These are phyloP conservation scores for Trichosporon coremiiforme DNA, from an alignment of 1,284 basidiomycete species.

Conservation along the genomic window DNA sequence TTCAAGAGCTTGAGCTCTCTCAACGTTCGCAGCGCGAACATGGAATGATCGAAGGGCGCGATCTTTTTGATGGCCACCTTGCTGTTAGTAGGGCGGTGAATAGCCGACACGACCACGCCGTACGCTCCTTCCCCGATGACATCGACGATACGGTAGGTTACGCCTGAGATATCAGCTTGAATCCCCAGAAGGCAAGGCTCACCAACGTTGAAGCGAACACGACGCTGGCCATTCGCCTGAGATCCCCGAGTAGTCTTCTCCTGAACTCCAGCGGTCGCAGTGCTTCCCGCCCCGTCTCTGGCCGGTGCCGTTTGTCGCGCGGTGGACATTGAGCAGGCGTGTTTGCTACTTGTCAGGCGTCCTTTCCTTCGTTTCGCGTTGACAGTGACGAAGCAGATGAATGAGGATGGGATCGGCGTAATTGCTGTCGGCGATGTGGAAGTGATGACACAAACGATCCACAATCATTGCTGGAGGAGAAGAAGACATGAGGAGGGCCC, in stretches of 20 bases:
- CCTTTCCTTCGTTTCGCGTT: too few relatives aligned
- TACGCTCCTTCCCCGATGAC: slow-evolving; percentile 86
- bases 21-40: slow-evolving; percentile 84
- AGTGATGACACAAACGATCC: not conserved
- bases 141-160: slow-evolving; percentile 82
- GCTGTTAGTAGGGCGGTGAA: slow-evolving; percentile 74
- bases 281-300: not conserved
- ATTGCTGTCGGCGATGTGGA: not conserved
- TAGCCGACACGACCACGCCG: slow-evolving; percentile 76
- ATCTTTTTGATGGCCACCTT: slow-evolving; percentile 91
- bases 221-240: slow-evolving; percentile 67
- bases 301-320: not conserved
- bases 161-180: slow-evolving; percentile 39
- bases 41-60: slow-evolving; percentile 86
- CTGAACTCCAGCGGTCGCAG: slow-evolving; percentile 32
- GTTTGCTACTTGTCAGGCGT: not conserved
- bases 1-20: slow-evolving; percentile 86
- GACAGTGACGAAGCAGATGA: too few relatives aligned
- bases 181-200: slow-evolving; percentile 53
- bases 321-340: not conserved
- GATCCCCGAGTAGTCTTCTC: slow-evolving; percentile 49
- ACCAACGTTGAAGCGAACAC: slow-evolving; percentile 92
- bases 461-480: not conserved
- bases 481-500: not conserved
- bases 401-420: too few relatives aligned